Conservation (phyloP, 2,329 filamentous ascomycete species). For the Fusarium illudens region DNA sequence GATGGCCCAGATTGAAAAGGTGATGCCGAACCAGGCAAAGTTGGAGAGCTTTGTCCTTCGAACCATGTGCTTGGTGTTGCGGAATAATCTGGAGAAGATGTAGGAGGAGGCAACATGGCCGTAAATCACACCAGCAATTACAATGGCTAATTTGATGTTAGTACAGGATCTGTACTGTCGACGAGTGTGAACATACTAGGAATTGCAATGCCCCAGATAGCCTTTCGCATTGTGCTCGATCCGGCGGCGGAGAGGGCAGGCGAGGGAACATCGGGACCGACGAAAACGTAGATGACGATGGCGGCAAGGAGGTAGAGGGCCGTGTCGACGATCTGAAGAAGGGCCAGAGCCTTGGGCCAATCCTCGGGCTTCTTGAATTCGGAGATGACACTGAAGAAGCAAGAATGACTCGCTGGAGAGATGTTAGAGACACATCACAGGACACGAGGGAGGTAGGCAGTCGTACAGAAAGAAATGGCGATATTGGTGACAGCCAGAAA, state of each 20-base stretch:
- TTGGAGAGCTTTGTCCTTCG: slow-evolving; percentile 60
- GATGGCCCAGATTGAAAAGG: slow-evolving; percentile 63
- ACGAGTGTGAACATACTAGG: slow-evolving; percentile 46
- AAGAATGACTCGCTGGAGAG: slow-evolving; percentile 62
- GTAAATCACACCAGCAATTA: slow-evolving; percentile 76
- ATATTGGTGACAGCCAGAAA: slow-evolving; percentile 71
- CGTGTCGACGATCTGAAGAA: slow-evolving; percentile 68
- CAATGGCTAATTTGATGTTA: slow-evolving; percentile 52
- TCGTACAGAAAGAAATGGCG: slow-evolving; percentile 67
- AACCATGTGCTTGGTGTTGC: slow-evolving; percentile 63
- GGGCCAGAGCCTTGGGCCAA: slow-evolving; percentile 51
- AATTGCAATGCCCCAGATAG: slow-evolving; percentile 73
- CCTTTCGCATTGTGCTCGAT: slow-evolving; percentile 61
- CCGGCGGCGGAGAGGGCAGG: slow-evolving; percentile 72
- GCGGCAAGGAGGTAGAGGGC: slow-evolving; percentile 70
- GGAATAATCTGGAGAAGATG: slow-evolving; percentile 70
- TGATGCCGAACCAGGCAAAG: slow-evolving; percentile 67
- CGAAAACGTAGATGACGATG: slow-evolving; percentile 73
- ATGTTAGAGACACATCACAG: neutral
- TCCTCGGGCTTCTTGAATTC: slow-evolving; percentile 67
- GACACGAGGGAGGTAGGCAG: too few relatives aligned
- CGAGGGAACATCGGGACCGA: slow-evolving; percentile 67
- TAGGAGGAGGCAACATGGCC: slow-evolving; percentile 73
- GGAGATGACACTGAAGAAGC: slow-evolving; percentile 72
- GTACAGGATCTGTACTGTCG: neutral